These are phyloP conservation scores for Wickerhamiella kazuoi DNA, from an alignment of 805 yeast species.

Conservation along the genomic window DNA sequence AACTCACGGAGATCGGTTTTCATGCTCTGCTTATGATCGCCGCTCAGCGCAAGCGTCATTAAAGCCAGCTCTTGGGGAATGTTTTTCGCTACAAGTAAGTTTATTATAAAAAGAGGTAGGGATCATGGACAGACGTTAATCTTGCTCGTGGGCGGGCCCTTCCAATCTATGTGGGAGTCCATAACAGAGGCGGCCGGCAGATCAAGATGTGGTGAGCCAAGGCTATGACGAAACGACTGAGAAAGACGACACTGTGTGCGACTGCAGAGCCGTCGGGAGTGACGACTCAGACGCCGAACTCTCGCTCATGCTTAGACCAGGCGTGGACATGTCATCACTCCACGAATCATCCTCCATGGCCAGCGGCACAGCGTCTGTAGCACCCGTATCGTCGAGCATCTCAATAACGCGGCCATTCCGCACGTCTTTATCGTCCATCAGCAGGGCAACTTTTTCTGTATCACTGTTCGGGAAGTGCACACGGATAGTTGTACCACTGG, in stretches of 20 bases:
- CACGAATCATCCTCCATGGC: background rate
- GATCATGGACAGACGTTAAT: no score
- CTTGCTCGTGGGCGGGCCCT: no score
- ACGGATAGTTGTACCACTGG: constrained; percentile 23
- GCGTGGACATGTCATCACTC: constrained; percentile 1
- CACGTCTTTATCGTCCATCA: constrained; percentile 44
- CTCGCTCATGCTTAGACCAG: constrained; percentile 3
- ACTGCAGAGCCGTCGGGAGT: background rate
- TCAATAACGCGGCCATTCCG: constrained; percentile 34
- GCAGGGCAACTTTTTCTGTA: constrained; percentile 33
- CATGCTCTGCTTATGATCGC: no score
- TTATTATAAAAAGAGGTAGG: no score
- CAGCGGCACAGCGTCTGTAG: background rate
- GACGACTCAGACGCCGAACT: background rate
- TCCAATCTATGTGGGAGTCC: no score
- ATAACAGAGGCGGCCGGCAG: no score
- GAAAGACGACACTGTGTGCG: background rate
- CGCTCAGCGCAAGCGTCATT: no score
- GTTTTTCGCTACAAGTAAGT: no score
- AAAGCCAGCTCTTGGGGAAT: no score
- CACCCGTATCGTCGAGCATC: constrained; percentile 1
- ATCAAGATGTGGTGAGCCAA: no score
- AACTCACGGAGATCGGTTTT: no score
- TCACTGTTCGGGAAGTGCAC: constrained; percentile 63
- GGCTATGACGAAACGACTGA: background rate